Conservation (phyloP, 345 rosid species). For the Lumnitzera racemosa region DNA sequence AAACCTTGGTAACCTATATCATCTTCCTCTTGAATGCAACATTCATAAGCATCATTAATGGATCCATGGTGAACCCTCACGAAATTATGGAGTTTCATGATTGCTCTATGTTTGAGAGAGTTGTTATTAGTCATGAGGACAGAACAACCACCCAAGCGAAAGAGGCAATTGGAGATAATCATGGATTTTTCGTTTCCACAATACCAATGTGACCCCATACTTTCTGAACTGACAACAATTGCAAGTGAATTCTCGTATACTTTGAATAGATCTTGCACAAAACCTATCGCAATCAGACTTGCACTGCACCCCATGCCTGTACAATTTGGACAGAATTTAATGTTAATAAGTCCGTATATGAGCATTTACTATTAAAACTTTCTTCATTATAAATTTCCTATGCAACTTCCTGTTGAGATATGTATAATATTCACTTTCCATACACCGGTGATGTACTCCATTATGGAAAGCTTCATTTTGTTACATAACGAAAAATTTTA, state of each 20-base stretch:
- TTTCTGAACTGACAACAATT: conserved; percentile 72
- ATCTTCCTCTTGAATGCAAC: conserved; percentile 64
- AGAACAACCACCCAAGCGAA: conserved; percentile 68
- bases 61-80: conserved; percentile 49
- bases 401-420: too few relatives aligned
- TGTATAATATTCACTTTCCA: too few relatives aligned
- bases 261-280: conserved; percentile 47
- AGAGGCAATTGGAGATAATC: conserved; percentile 69
- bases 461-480: too few relatives aligned
- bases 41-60: conserved; percentile 52
- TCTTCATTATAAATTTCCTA: too few relatives aligned
- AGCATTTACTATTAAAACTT: too few relatives aligned
- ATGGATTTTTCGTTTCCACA: conserved; percentile 67
- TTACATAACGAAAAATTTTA: too few relatives aligned
- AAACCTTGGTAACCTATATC: conserved; percentile 42
- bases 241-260: conserved; percentile 31
- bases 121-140: conserved; percentile 54
- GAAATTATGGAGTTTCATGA: conserved; percentile 36
- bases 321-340: too few relatives aligned
- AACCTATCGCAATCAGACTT: conserved; percentile 46
- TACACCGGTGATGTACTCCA: too few relatives aligned
- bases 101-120: conserved; percentile 29
- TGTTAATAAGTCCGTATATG: too few relatives aligned
- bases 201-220: conserved; percentile 66
- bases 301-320: conserved; percentile 81